Base-by-base conservation (phyloP, 2,329 filamentous ascomycete genomes). In the Aspergillus calidoustus region DNA sequence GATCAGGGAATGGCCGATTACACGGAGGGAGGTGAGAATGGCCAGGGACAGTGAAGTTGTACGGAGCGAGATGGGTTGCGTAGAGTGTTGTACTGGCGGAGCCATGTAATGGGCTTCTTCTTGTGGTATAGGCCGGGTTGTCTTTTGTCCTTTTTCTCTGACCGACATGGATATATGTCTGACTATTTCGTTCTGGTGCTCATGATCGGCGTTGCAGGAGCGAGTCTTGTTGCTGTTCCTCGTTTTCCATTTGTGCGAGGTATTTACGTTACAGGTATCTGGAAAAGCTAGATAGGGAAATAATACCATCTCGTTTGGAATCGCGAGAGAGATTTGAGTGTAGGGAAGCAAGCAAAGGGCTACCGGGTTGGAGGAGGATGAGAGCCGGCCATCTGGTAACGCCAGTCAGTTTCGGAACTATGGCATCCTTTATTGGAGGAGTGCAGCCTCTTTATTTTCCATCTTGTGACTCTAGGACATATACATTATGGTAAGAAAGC, bases 1-100 rank as follows among this genome's bases (percentile, higher is more conserved):
- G 76, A 77, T 46, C 72, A 73, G 15, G 74, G 74, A 1, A 78
- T 77, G 75, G 66, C 68, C n/a, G 76, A 75, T 58, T 67, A 73
- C 31, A 65, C 54, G 13, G 69, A 65, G 41, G 66, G 64, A 28
- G 52, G 52, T 5, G 69, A 69, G 62, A 71, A 70, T 43, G 62
- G 60, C 15, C 65, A 50, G 22, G 56, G 25, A 30, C 68, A 72
- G 62, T 68, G 30, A 63, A 47, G 15, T 15, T 13, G 34, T 15
- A 15, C 11, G 34, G 11, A 13, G 11, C 11, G 11, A 41, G 11
- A 41, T 5, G 34, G 13, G 11, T 15, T 3, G 34, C 2, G 34
- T 41, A 41, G 9, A 41, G 34, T 41, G 15, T 13, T 41, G 15
- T 41, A 7, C 13, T 41, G 9, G 34, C 34, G 34, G 11, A 41